A percentile compares a stretch with the other conserved stretches of the same genome.
Conservation (phyloP, 805 yeast species). For the Suhomyces prunicola region DNA sequence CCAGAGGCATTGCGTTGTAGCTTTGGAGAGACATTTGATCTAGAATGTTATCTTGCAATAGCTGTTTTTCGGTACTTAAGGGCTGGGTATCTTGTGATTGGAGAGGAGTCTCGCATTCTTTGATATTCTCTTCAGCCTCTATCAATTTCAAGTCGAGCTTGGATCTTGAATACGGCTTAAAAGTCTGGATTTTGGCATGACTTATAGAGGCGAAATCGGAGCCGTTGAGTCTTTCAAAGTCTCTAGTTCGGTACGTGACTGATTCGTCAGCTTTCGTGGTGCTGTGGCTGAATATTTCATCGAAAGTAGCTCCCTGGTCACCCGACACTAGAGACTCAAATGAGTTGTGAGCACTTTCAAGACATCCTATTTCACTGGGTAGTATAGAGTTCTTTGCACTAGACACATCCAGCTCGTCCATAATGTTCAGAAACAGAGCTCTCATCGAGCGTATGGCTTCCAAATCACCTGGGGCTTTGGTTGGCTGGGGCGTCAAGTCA, state of each 20-base stretch:
- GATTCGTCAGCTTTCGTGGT: slow-evolving; percentile 12
- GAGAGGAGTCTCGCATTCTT: neutral
- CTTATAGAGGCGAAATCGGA: slow-evolving; percentile 10
- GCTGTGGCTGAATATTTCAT: slow-evolving; percentile 14
- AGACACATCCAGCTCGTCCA: neutral
- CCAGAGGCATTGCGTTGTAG: neutral
- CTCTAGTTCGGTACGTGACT: slow-evolving; percentile 3
- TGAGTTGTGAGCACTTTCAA: neutral
- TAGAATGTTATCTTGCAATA: neutral
- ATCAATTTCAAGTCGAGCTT: slow-evolving; percentile 4
- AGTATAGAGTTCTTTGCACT: neutral
- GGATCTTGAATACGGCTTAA: slow-evolving; percentile 8
- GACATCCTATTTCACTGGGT: neutral
- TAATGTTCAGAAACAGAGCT: slow-evolving; percentile 2
- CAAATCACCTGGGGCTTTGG: neutral
- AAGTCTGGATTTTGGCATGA: slow-evolving; percentile 14
- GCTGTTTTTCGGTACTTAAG: neutral
- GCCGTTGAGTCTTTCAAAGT: slow-evolving; percentile 3
- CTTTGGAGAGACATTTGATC: neutral
- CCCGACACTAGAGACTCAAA: neutral
- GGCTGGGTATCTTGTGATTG: neutral
- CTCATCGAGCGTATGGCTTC: neutral
- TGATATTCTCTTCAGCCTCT: neutral
- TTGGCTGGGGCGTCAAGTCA: neutral
- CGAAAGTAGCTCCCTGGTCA: slow-evolving; percentile 7